These are phyloP conservation scores for Balakata baccata DNA, from an alignment of 345 rosid species.

Conservation along the genomic window DNA sequence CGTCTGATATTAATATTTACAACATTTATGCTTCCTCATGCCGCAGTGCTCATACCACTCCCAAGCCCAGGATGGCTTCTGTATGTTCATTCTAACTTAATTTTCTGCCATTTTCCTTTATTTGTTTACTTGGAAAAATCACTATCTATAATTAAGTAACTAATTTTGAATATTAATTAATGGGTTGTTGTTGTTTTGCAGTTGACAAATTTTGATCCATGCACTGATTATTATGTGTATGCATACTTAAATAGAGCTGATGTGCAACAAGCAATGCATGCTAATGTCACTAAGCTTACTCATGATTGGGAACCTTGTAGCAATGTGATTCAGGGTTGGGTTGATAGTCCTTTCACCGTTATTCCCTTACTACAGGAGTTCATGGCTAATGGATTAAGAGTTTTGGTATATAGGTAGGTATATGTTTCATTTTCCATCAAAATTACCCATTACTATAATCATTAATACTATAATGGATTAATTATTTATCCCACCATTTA, in stretches of 20 bases:
- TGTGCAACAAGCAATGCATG: constrained; percentile 74
- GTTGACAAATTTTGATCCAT: constrained; percentile 57
- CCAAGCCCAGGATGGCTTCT: constrained; percentile 41
- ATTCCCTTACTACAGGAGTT: constrained; percentile 51
- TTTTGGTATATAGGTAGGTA: constrained; percentile 63
- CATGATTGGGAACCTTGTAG: constrained; percentile 74
- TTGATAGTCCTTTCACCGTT: constrained; percentile 60
- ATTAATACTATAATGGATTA: too few relatives aligned
- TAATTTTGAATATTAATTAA: too few relatives aligned
- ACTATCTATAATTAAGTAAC: too few relatives aligned
- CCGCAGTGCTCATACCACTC: constrained; percentile 41
- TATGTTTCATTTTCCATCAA: neutral
- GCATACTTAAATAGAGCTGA: constrained; percentile 69
- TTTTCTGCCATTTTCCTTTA: too few relatives aligned
- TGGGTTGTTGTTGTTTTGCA: constrained; percentile 14
- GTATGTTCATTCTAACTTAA: constrained; percentile 25
- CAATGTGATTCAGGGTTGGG: constrained; percentile 43
- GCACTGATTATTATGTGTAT: constrained; percentile 55
- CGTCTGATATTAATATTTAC: constrained; percentile 45
- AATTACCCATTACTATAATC: neutral
- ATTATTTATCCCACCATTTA: too few relatives aligned
- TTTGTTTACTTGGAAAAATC: too few relatives aligned
- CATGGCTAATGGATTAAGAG: constrained; percentile 50
- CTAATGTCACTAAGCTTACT: constrained; percentile 62
- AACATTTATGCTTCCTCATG: constrained; percentile 71